phyloP scores from a whole-genome alignment of 108 stramenopile species.

The Fragilaria crotonensis region DNA sequence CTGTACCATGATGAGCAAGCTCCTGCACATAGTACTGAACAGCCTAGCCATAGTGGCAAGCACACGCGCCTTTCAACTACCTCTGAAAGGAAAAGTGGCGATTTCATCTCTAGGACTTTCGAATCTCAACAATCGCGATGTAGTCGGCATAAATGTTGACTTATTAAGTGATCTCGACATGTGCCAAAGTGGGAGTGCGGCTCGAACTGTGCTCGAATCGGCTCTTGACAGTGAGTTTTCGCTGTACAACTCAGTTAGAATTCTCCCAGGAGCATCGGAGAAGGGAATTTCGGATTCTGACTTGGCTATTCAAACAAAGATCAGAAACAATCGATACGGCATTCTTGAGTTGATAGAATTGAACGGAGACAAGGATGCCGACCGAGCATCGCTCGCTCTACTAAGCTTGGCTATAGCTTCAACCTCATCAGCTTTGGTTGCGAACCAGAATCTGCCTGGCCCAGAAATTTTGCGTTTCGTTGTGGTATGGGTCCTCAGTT shows the following conservation, averaged over 20 bases:
- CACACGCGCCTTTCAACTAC: too few species aligned
- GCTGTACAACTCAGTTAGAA: conserved; percentile 49
- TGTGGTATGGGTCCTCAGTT: conserved; percentile 66
- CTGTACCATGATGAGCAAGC: too few species aligned
- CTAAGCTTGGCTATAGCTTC: conserved; percentile 51
- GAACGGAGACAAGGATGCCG: conserved; percentile 76
- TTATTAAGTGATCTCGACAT: conserved; percentile 26
- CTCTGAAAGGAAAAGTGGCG: too few species aligned
- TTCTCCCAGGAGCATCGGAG: conserved; percentile 55
- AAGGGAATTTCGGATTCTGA: conserved; percentile 76
- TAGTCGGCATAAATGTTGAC: conserved; percentile 25
- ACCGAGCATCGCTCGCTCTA: conserved; percentile 61
- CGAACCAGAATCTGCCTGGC: conserved; percentile 49
- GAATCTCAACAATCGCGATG: too few species aligned
- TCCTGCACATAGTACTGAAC: too few species aligned
- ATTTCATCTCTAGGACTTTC: too few species aligned
- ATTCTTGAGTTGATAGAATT: conserved; percentile 72
- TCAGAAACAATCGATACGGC: conserved; percentile 66
- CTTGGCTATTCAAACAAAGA: conserved; percentile 69
- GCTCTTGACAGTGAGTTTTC: conserved; percentile 24
- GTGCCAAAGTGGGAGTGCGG: conserved; percentile 43
- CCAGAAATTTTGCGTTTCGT: conserved; percentile 77
- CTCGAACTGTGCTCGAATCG: conserved; percentile 32
- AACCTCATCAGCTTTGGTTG: conserved; percentile 46
- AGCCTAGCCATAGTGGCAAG: too few species aligned